phyloP scores from a whole-genome alignment of 305 asterid genomes.

The Rubia balearica region DNA sequence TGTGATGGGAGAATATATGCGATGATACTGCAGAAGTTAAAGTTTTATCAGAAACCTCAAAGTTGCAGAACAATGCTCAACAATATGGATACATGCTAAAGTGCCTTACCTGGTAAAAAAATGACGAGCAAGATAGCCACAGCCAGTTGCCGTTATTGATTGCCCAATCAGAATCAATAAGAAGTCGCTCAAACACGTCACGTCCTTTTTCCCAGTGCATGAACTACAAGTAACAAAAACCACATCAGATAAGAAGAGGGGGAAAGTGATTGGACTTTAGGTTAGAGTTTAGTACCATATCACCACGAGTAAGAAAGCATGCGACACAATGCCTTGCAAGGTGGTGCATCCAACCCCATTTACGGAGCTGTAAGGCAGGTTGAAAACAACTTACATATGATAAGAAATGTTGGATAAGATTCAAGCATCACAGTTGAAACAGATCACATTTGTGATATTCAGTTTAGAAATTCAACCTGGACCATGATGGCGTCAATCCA shows the following conservation, averaged over 20 bases:
- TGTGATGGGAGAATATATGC: constrained; percentile 81
- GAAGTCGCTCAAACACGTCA: constrained; percentile 85
- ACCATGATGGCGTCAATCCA: constrained; percentile 97
- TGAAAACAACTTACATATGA: background rate
- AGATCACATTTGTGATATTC: background rate
- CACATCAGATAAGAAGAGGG: constrained; percentile 17
- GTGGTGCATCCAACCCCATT: constrained; percentile 99
- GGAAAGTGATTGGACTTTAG: constrained; percentile 6
- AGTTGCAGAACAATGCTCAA: background rate
- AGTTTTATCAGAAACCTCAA: background rate
- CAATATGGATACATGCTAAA: background rate
- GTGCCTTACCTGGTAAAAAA: constrained; percentile 74
- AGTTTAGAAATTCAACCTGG: constrained; percentile 44
- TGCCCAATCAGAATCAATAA: constrained; percentile 93
- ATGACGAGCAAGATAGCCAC: constrained; percentile 94
- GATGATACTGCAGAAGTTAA: constrained; percentile 52
- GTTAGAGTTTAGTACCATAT: constrained; percentile 47
- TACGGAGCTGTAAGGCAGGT: constrained; percentile 45
- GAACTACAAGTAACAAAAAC: constrained; percentile 39
- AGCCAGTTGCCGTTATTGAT: constrained; percentile 90
- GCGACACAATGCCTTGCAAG: constrained; percentile 96
- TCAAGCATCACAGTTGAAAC: background rate
- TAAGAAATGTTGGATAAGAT: background rate
- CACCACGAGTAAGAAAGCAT: constrained; percentile 88
- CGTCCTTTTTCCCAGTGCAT: constrained; percentile 95